Evolutionary conservation across 495 filamentous ascomycete genomes (phyloP).

Genomic region (Talaromyces wortmannii): DNA sequence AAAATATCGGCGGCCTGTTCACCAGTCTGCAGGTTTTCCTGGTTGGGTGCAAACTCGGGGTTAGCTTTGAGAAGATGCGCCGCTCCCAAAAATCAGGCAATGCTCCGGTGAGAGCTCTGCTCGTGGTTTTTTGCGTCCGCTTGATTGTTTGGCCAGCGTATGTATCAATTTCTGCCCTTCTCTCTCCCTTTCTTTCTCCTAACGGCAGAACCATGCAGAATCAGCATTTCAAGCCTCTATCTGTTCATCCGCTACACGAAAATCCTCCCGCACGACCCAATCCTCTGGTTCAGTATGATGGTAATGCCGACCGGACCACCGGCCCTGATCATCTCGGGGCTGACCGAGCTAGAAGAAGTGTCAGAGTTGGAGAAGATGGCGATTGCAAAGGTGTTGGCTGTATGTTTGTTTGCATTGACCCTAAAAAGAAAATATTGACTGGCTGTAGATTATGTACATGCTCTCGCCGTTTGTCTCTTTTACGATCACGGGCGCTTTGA

Average conservation of each 20-base stretch:
- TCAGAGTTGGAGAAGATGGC: slow-evolving; percentile 55
- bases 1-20: slow-evolving; percentile 65
- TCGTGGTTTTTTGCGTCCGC: slow-evolving; percentile 50
- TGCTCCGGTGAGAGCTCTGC: slow-evolving; percentile 44
- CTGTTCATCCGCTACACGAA: slow-evolving; percentile 51
- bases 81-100: slow-evolving; percentile 33
- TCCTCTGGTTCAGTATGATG: slow-evolving; percentile 74
- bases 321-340: slow-evolving; percentile 59
- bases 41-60: slow-evolving; percentile 61
- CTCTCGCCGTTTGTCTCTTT: slow-evolving; percentile 47
- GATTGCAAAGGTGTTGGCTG: slow-evolving; percentile 64
- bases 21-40: slow-evolving; percentile 65
- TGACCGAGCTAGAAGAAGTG: slow-evolving; percentile 58
- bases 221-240: slow-evolving; percentile 56
- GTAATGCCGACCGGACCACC: slow-evolving; percentile 69
- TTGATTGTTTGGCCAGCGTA: slow-evolving; percentile 62
- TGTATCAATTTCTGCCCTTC: slow-evolving; percentile 8
- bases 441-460: slow-evolving; percentile 36
- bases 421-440: no score
- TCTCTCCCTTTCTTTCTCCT: neutral
- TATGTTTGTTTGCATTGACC: no score
- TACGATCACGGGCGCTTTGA: slow-evolving; percentile 43
- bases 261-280: slow-evolving; percentile 54
- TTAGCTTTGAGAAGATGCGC: slow-evolving; percentile 45
- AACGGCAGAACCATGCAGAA: slow-evolving; percentile 3